These are phyloP conservation scores for Lactarius sanguifluus DNA, from an alignment of 768 basidiomycete species.

Conservation along the genomic window DNA sequence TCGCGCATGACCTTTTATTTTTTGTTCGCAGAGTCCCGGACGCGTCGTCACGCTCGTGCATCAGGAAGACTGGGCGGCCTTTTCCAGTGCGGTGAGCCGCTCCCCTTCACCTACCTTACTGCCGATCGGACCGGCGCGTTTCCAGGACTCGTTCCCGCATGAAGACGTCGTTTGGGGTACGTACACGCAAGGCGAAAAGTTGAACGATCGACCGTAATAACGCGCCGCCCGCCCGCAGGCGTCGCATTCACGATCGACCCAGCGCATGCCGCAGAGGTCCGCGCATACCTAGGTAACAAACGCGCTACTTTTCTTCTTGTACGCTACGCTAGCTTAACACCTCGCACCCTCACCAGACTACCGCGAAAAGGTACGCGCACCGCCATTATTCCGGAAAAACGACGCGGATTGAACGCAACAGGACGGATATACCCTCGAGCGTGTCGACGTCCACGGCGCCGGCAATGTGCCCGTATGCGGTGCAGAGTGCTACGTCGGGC, in stretches of 20 bases:
- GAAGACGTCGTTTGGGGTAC: conserved; percentile 85
- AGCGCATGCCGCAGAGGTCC: conserved; percentile 67
- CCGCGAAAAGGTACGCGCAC: conserved; percentile 67
- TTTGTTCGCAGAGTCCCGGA: conserved; percentile 62
- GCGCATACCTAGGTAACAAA: conserved; percentile 74
- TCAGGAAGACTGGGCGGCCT: conserved; percentile 82
- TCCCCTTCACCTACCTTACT: not conserved
- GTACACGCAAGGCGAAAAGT: conserved; percentile 22
- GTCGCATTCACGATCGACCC: conserved; percentile 88
- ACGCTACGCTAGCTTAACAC: too few relatives aligned
- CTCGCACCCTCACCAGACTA: conserved; percentile 50
- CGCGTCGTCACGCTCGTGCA: conserved; percentile 88
- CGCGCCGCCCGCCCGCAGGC: conserved; percentile 48
- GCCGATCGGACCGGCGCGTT: not conserved
- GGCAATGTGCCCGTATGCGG: conserved; percentile 47
- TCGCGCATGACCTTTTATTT: not conserved
- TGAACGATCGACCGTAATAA: too few relatives aligned
- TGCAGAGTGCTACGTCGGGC: conserved; percentile 85
- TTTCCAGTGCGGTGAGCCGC: conserved; percentile 60
- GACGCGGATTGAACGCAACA: conserved; percentile 33
- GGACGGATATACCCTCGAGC: conserved; percentile 91
- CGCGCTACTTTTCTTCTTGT: not conserved
- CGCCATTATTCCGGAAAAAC: too few relatives aligned
- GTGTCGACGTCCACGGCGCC: conserved; percentile 65
- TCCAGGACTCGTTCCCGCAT: conserved; percentile 64